phyloP scores from a whole-genome alignment of 371 early-diverging fungal species.

The Sporodiniella umbellata region DNA sequence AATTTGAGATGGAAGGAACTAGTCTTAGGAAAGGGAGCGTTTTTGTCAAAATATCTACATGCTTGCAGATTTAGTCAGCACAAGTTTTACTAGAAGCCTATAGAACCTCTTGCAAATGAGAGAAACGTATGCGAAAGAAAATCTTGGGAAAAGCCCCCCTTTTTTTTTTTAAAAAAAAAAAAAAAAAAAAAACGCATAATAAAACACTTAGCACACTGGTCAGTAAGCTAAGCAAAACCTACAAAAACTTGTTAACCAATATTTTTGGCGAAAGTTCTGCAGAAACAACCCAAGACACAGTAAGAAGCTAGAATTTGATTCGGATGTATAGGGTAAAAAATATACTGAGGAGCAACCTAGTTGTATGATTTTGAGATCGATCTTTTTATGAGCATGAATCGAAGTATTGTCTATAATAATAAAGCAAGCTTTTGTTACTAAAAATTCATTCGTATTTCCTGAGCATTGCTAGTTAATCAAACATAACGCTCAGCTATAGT shows the following conservation, averaged over 20 bases:
- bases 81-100: slow-evolving; percentile 11
- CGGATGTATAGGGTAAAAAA: slow-evolving; percentile 8
- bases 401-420: slow-evolving; percentile 15
- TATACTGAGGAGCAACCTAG: too few relatives aligned
- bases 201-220: slow-evolving; percentile 11
- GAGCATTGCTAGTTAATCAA: slow-evolving; percentile 10
- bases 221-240: slow-evolving; percentile 12
- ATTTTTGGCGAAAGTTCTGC: slow-evolving; percentile 12
- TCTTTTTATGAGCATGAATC: slow-evolving; percentile 11
- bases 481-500: slow-evolving; percentile 14
- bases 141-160: slow-evolving; percentile 12
- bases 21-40: slow-evolving; percentile 11
- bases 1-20: slow-evolving; percentile 14
- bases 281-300: slow-evolving; percentile 14
- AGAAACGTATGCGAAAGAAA: slow-evolving; percentile 7
- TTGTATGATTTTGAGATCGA: neutral
- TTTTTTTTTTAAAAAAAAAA: too few relatives aligned
- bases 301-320: slow-evolving; percentile 9
- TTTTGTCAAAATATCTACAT: too few relatives aligned
- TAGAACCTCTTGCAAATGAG: slow-evolving; percentile 11
- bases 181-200: slow-evolving; percentile 8
- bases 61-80: slow-evolving; percentile 8
- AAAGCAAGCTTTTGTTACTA: neutral
- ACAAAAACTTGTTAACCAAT: slow-evolving; percentile 13
- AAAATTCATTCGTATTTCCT: slow-evolving; percentile 9